Evolutionary conservation across 2,329 filamentous ascomycete genomes (phyloP).

Genomic region (Aspergillus fischeri): DNA sequence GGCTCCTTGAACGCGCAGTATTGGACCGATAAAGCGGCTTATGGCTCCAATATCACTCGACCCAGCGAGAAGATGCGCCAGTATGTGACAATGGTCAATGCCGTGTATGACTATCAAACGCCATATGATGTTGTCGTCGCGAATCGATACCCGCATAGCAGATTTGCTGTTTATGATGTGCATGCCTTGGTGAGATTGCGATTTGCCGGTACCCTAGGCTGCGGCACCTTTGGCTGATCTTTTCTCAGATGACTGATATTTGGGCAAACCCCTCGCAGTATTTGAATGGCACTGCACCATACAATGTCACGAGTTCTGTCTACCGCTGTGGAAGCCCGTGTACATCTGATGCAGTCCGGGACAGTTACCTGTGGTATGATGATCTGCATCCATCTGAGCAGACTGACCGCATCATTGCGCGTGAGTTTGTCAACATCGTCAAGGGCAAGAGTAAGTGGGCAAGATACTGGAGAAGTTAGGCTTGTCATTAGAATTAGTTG

Average conservation of each 20-base stretch:
- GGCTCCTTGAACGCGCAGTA: slow-evolving; percentile 43
- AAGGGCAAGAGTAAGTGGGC: slow-evolving; percentile 38
- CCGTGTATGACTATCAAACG: slow-evolving; percentile 48
- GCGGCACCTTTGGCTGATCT: neutral
- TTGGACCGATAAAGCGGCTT: slow-evolving; percentile 42
- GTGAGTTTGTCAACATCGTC: slow-evolving; percentile 52
- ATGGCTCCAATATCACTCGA: slow-evolving; percentile 43
- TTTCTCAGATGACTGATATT: slow-evolving; percentile 56
- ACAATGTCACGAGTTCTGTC: slow-evolving; percentile 57
- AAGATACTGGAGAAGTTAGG: slow-evolving; percentile 10
- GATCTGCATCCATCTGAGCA: slow-evolving; percentile 66
- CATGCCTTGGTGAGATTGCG: slow-evolving; percentile 49
- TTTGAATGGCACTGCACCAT: slow-evolving; percentile 57
- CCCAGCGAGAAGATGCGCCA: slow-evolving; percentile 50
- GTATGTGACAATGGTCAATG: slow-evolving; percentile 48
- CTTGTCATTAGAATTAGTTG: too few relatives aligned
- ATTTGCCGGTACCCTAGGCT: neutral
- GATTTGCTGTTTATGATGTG: slow-evolving; percentile 63
- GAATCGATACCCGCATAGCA: slow-evolving; percentile 49
- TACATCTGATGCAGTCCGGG: neutral
- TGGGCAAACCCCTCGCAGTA: slow-evolving; percentile 57
- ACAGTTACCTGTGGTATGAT: slow-evolving; percentile 60
- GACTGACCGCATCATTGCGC: slow-evolving; percentile 54
- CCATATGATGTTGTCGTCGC: slow-evolving; percentile 42
- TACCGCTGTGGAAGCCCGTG: slow-evolving; percentile 45